These are phyloP conservation scores for Plectosphaerella sp. DNA, from an alignment of 2,329 filamentous ascomycete species.

Conservation along the genomic window DNA sequence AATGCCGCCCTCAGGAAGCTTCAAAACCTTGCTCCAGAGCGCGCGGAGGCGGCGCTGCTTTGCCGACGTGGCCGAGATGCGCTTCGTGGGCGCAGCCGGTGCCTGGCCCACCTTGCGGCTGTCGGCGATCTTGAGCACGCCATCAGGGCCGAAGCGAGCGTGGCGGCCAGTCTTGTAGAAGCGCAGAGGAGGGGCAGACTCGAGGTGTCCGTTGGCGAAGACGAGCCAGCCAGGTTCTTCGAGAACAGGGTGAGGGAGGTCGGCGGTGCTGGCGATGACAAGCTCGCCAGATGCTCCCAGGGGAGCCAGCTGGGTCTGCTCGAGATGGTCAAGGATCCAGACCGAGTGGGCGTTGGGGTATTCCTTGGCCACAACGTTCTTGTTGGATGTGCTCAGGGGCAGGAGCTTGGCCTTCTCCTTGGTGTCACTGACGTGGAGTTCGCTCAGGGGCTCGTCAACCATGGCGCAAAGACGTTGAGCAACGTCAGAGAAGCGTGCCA, in stretches of 20 bases:
- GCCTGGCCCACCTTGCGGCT: slow-evolving; percentile 9
- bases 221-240: slow-evolving; percentile 23
- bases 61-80: slow-evolving; percentile 31
- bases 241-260: slow-evolving; percentile 18
- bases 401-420: slow-evolving; percentile 27
- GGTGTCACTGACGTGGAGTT: slow-evolving; percentile 27
- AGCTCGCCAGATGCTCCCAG: slow-evolving; percentile 39
- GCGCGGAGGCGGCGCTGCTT: slow-evolving; percentile 38
- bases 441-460: slow-evolving; percentile 22
- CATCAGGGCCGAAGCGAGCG: slow-evolving; percentile 29
- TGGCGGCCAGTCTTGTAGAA: slow-evolving; percentile 36
- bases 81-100: slow-evolving; percentile 16
- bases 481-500: slow-evolving; percentile 48
- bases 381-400: slow-evolving; percentile 18
- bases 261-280: slow-evolving; percentile 26
- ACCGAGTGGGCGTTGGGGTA: slow-evolving; percentile 21
- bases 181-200: background rate
- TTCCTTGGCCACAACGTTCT: slow-evolving; percentile 15
- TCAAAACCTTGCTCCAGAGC: slow-evolving; percentile 45
- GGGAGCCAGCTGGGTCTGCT: slow-evolving; percentile 30
- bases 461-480: slow-evolving; percentile 42
- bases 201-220: slow-evolving; percentile 8
- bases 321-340: slow-evolving; percentile 34
- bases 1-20: slow-evolving; percentile 39
- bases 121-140: slow-evolving; percentile 24